A percentile compares a stretch with the other conserved stretches of the same genome.
These are phyloP conservation scores for Elongisporangium prolatum DNA, from an alignment of 352 stramenopile genomes.

Conservation along the genomic window DNA sequence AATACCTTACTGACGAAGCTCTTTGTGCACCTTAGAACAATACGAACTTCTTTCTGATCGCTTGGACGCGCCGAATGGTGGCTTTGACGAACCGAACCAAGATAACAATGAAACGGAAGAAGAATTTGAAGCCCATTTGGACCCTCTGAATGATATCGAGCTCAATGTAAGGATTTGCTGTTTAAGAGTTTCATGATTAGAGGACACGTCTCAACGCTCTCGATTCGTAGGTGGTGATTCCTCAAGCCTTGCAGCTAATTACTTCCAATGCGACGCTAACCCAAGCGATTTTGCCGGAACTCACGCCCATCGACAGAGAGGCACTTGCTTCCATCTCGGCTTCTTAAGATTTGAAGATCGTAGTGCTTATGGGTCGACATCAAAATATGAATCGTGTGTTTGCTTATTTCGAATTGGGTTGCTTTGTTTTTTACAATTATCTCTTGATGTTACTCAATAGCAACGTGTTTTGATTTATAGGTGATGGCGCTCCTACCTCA, in stretches of 20 bases:
- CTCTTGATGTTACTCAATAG: not conserved
- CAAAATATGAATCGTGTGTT: not conserved
- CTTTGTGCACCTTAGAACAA: slow-evolving; percentile 35
- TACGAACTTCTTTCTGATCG: slow-evolving; percentile 68
- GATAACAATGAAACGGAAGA: slow-evolving; percentile 58
- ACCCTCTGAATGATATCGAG: slow-evolving; percentile 73
- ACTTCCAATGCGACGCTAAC: slow-evolving; percentile 44
- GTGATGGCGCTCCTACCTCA: slow-evolving; percentile 26
- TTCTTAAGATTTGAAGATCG: slow-evolving; percentile 9
- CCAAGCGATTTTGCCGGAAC: slow-evolving; percentile 58
- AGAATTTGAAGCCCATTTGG: slow-evolving; percentile 78
- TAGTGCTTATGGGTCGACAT: not conserved
- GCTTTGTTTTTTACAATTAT: too few relatives aligned
- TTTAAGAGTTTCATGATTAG: slow-evolving; percentile 1
- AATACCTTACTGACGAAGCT: not conserved
- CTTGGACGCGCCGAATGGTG: slow-evolving; percentile 30
- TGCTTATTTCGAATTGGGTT: not conserved
- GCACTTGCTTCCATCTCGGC: slow-evolving; percentile 41
- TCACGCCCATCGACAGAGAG: slow-evolving; percentile 67
- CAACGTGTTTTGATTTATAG: slow-evolving; percentile 20
- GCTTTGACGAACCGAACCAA: slow-evolving; percentile 25
- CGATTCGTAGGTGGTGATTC: slow-evolving; percentile 40
- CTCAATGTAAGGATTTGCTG: slow-evolving; percentile 43
- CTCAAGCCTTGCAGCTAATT: slow-evolving; percentile 48
- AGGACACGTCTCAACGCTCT: slow-evolving; percentile 1